phyloP scores from a whole-genome alignment of 2,329 filamentous ascomycete genomes.

The Rosellinia necatrix region DNA sequence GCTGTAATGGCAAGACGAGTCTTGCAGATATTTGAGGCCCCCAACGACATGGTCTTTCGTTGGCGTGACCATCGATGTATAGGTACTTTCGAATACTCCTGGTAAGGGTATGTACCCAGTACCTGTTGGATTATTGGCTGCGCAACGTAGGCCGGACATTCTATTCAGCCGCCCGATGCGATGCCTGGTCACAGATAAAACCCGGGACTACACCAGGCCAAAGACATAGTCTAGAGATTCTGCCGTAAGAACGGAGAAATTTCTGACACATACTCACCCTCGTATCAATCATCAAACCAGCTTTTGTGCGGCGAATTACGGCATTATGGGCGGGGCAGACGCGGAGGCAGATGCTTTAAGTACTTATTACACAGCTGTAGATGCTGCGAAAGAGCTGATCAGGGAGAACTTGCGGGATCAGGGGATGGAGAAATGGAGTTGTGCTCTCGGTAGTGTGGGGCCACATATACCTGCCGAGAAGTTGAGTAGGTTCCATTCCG shows the following conservation, averaged over 20 bases:
- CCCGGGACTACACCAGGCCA: background rate
- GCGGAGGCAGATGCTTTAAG: background rate
- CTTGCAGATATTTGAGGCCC: background rate
- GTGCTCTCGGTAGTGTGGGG: background rate
- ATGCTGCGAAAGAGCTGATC: background rate
- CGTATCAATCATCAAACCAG: background rate
- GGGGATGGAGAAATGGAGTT: background rate
- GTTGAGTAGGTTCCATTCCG: background rate
- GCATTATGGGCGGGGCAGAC: background rate
- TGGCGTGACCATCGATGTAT: background rate
- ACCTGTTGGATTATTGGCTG: background rate
- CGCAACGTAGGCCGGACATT: too few species aligned
- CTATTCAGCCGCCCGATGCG: too few species aligned
- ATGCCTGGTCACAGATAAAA: too few species aligned
- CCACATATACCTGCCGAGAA: background rate
- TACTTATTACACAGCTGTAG: background rate
- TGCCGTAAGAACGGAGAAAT: background rate
- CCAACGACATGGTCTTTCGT: background rate
- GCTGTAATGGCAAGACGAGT: background rate
- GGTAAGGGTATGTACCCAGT: background rate
- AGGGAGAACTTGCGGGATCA: background rate
- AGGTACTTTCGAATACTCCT: constrained; percentile 5
- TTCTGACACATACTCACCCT: background rate
- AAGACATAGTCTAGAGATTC: background rate
- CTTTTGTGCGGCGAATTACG: background rate